Base-by-base conservation (phyloP, 495 filamentous ascomycete species). In the Neurospora cerealis region DNA sequence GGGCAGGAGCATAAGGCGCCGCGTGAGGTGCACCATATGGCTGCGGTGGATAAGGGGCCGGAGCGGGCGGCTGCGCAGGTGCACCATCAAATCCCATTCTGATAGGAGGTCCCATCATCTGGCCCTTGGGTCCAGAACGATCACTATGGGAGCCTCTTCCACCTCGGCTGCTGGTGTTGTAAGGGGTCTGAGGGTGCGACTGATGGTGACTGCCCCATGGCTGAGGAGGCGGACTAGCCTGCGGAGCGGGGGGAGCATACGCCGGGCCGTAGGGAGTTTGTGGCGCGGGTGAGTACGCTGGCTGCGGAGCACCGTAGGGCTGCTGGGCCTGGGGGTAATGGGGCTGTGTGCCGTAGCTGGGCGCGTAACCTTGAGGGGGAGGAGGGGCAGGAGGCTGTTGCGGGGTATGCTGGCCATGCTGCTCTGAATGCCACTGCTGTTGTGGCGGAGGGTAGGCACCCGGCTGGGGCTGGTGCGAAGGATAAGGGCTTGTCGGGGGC, bases 31-130 rank as follows among this genome's bases (percentile, higher is more conserved):
- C 75, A 40, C 38, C 39, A 69, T 74, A 72, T 36, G 69, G n/a
- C 70, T 40, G 37, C 19, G 80, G 39, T 69, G 77, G 75, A 54
- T 83, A 84, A 4, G 80, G 76, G n/a, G 77, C 78, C 60, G 80
- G 79, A 76, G 80, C 79, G 34, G 75, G 70, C 8, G 82, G 78
- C 75, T 81, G 85, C 42, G 80, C 72, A 36, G 77, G 78, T 36
- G 78, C 76, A 71, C 80, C 77, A 46, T 89, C 88, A 79, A 87
- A 87, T 4, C 88, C 87, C 83, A 89, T 88, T 38, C 85, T 85
- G 74, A 90, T 85, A 0, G 87, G 87, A 41, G 88, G 86, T 2
- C 86, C 87, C 85, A 91, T 88, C 72, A 89, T 79, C 62, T 85
- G 83, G 19, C 85, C 82, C 74, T 86, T 86, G 71, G 80, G 78